Base-by-base conservation (phyloP, 345 rosid species). In the Citrus medica region DNA sequence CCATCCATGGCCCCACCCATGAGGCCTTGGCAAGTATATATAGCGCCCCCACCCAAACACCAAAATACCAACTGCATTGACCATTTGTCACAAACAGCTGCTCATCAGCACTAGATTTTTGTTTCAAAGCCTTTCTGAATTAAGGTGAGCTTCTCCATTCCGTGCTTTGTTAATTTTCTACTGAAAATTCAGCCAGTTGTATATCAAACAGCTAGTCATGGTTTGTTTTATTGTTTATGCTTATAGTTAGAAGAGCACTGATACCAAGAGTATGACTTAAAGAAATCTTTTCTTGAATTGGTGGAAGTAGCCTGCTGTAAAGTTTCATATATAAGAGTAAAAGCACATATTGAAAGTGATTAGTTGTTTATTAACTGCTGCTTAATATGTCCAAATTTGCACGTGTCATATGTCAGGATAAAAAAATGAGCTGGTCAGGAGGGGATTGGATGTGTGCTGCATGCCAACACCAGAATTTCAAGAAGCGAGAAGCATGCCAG, bases 371-470 rank as follows among this genome's bases (percentile, higher is more conserved):
- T 72, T 40, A 65, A 40, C 32, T 55, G 64, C 13, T 75, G 51
- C 21, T 60, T 22, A 25, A 25, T 25, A 30, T 69, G 53, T 53
- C 25, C 62, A 64, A 24, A 14, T 78, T 76, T 60, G 68, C 25
- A 22, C 61, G 40, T 32, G 40, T 38, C 10, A 70, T 76, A 48
- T 25, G 9, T 35, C 74, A 76, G 82, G 79, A 65, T 74, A 74
- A 61, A 80, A 66, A 76, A 79, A 93, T 93, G 98, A 93, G 88
- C 86, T 88, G 92, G 92, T 58, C 83, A 58, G 94, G 96, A 86
- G 96, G 94, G 87, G 98, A 93, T 32, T 93, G 98, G 98, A 83
- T 89, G 85, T 93, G 98, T 27, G 88, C 85, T 7, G 94, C 92
- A 17, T 93, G 98, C 82, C 88, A 89, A 30, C 92, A 93, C 75